Percentiles rank a stretch among this genome's conserved stretches.
Conservation (phyloP, 139 green algal species). For the Trebouxia sp. region DNA sequence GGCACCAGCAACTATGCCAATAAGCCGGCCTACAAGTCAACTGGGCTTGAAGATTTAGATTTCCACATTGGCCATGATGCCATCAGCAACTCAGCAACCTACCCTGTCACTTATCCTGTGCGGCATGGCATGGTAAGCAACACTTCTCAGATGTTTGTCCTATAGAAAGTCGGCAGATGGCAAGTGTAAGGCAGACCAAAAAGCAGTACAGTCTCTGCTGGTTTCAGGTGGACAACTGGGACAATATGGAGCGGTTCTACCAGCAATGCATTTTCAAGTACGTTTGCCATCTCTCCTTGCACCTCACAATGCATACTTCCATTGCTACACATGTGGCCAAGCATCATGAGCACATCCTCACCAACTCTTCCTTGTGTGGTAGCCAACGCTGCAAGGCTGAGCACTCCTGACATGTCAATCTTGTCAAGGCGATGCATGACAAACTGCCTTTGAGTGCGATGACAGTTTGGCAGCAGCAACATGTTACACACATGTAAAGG, state of each 20-base stretch:
- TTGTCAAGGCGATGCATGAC: too few relatives aligned
- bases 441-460: too few relatives aligned
- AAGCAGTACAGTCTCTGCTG: neutral
- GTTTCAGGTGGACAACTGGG: constrained; percentile 71
- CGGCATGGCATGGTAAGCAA: constrained; percentile 53
- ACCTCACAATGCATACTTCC: too few relatives aligned
- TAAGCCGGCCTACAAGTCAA: neutral
- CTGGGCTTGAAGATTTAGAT: constrained; percentile 64
- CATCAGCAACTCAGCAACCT: constrained; percentile 35
- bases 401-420: too few relatives aligned
- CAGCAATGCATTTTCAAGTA: constrained; percentile 69
- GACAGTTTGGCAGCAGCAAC: too few relatives aligned
- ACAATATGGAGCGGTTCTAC: constrained; percentile 77
- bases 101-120: constrained; percentile 60
- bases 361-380: too few relatives aligned
- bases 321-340: too few relatives aligned
- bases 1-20: constrained; percentile 22
- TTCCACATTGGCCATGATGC: constrained; percentile 68
- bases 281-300: too few relatives aligned
- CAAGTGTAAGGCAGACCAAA: neutral
- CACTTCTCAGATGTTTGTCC: too few relatives aligned
- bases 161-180: too few relatives aligned
- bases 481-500: neutral
- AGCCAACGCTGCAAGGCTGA: too few relatives aligned
- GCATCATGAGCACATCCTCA: too few relatives aligned